Conservation (phyloP, 1,284 basidiomycete species). For the Marasmius oreades region DNA sequence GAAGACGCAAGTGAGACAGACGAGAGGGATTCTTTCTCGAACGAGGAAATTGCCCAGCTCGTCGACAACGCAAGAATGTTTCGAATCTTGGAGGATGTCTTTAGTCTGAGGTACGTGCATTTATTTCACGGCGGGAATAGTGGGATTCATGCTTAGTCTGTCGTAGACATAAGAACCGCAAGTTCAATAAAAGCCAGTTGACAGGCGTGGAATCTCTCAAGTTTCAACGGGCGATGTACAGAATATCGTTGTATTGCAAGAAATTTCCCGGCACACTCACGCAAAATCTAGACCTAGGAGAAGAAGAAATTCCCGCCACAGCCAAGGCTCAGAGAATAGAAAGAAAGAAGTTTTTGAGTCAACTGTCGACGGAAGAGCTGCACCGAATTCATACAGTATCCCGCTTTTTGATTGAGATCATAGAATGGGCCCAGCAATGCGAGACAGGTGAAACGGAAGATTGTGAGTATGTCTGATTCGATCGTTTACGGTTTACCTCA, state of each 20-base stretch:
- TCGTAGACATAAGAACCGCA: slow-evolving; percentile 29
- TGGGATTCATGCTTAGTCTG: not conserved
- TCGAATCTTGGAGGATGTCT: slow-evolving; percentile 28
- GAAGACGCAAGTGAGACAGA: not conserved
- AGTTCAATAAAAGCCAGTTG: slow-evolving; percentile 23
- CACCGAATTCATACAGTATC: slow-evolving; percentile 24
- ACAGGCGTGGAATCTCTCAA: slow-evolving; percentile 27
- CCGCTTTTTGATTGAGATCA: slow-evolving; percentile 23
- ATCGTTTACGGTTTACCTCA: not conserved
- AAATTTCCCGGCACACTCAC: slow-evolving; percentile 14
- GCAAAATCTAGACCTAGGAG: slow-evolving; percentile 4
- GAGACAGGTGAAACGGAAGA: not conserved
- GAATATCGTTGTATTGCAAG: slow-evolving; percentile 25
- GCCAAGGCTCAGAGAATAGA: slow-evolving; percentile 11
- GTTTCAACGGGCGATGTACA: slow-evolving; percentile 30
- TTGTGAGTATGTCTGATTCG: slow-evolving; percentile 4
- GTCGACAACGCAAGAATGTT: slow-evolving; percentile 20
- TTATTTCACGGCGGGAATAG: not conserved
- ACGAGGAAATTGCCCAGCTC: slow-evolving; percentile 1
- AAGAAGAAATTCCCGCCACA: slow-evolving; percentile 16
- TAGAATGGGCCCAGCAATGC: slow-evolving; percentile 10
- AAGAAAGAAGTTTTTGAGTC: slow-evolving; percentile 19
- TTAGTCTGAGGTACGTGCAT: slow-evolving; percentile 27
- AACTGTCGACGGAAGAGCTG: slow-evolving; percentile 24
- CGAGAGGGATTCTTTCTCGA: not conserved